Percentiles rank a stretch among this genome's conserved stretches.
Conservation (phyloP, 441 rosid genomes). For the Daphne laureola region DNA sequence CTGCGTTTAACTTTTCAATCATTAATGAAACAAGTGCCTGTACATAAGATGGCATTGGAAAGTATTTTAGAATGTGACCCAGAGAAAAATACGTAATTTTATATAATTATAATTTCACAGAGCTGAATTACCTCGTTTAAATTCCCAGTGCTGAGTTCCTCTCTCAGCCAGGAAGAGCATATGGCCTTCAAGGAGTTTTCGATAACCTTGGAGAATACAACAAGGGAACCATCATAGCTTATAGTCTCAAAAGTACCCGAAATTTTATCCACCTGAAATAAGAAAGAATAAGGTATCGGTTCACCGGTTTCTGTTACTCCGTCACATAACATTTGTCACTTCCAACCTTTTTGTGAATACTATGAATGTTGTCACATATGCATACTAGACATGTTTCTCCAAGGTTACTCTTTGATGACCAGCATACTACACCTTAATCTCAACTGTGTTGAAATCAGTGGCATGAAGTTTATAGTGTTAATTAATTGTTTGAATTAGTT, state of each 20-base stretch:
- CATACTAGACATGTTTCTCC: no score
- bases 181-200: slow-evolving; percentile 42
- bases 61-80: slow-evolving; percentile 2
- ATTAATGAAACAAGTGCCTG: slow-evolving; percentile 58
- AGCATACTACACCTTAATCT: no score
- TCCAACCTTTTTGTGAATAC: no score
- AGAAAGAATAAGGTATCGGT: slow-evolving; percentile 1
- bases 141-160: slow-evolving; percentile 41
- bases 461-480: no score
- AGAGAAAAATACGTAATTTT: no score
- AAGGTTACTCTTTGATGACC: no score
- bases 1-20: slow-evolving; percentile 58
- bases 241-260: slow-evolving; percentile 17
- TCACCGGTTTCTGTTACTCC: no score
- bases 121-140: slow-evolving; percentile 33
- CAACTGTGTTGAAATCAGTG: no score
- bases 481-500: no score
- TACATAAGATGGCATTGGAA: slow-evolving; percentile 10
- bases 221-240: slow-evolving; percentile 47
- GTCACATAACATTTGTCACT: no score
- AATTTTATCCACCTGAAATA: slow-evolving; percentile 51
- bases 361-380: no score
- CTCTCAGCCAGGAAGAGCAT: slow-evolving; percentile 61
- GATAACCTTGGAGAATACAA: slow-evolving; percentile 37
- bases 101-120: no score